Conservation (phyloP, 2,329 filamentous ascomycete species). For the Blastomyces gilchristii region DNA sequence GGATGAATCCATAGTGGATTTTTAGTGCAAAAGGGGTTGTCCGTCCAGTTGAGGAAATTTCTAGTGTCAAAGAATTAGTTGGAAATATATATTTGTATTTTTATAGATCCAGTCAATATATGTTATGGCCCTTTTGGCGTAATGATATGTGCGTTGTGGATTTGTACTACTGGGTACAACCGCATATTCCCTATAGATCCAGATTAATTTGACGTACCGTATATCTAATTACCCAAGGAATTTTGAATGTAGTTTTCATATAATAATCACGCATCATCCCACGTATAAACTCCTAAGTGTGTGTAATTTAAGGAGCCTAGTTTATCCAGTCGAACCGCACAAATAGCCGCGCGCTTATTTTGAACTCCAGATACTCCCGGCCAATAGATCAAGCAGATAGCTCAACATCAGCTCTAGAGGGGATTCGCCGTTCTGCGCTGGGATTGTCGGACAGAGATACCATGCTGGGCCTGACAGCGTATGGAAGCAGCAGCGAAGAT, state of each 20-base stretch:
- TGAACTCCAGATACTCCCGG: not conserved
- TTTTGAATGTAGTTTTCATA: not conserved
- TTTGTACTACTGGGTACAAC: too few relatives aligned
- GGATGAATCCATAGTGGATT: not conserved
- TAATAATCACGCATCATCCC: too few relatives aligned
- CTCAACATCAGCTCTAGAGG: not conserved
- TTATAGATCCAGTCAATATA: not conserved
- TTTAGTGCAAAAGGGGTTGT: not conserved
- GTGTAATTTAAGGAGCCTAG: too few relatives aligned
- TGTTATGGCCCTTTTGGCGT: not conserved
- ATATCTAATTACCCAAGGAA: not conserved
- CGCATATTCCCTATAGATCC: too few relatives aligned
- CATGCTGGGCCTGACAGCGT: constrained; percentile 35
- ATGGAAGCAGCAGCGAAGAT: constrained; percentile 39
- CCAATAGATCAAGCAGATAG: not conserved
- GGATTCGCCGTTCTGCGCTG: not conserved
- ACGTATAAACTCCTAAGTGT: too few relatives aligned
- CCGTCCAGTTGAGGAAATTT: not conserved
- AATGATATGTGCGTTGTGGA: too few relatives aligned
- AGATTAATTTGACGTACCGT: not conserved
- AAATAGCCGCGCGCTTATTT: constrained; percentile 1
- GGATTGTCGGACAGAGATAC: constrained; percentile 1
- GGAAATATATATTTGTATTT: not conserved
- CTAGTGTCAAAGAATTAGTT: not conserved
- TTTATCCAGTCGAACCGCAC: not conserved